Base-by-base conservation (phyloP, 2,329 filamentous ascomycete genomes). In the Aspergillus puulaauensis region DNA sequence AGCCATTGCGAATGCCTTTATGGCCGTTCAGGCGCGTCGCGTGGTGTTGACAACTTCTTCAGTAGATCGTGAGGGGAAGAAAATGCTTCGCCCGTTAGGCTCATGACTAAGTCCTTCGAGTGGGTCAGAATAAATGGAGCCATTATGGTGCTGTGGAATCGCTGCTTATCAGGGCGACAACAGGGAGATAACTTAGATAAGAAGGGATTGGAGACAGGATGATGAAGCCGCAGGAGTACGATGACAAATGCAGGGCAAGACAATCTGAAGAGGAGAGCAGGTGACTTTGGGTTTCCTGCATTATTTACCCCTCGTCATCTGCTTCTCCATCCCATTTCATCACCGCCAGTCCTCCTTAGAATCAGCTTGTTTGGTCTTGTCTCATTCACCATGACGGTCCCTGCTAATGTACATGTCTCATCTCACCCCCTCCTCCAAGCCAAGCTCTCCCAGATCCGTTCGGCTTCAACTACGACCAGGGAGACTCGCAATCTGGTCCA, bases 381-480 rank as follows among this genome's bases (percentile, higher is more conserved):
- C 11, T 31, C 35, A 37, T 43, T 24, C 61, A 60, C 53, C 52
- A 71, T 72, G 65, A 56, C 70, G 54, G 73, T 83, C 33, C 82
- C 83, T 17, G 62, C 74, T 50, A 87, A 86, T 69, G 79, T 85
- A 37, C 91, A 95, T 77, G 79, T 96, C 72, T 96, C 92, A 40
- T 80, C 80, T 15, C 93, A 98, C 75, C 93, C 93, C 37, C 96
- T 91, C 76, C 82, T 97, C 43, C 82, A 84, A 67, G 91, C 90
- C 66, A 98, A 98, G 81, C 86, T 98, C 68, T 93, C 90, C 66
- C 90, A 95, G 78, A 85, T 98, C 47, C 89, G 93, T 59, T 95
- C 90, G 41, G 81, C 85, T 56, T 82, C 80, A 43, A 86, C 90
- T 51, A 84, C 82, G 58, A 82, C 90, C 3, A 83, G 87, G 59